Evolutionary conservation across 352 stramenopile species (phyloP).

Genomic region (Globisporangium perplexum): DNA sequence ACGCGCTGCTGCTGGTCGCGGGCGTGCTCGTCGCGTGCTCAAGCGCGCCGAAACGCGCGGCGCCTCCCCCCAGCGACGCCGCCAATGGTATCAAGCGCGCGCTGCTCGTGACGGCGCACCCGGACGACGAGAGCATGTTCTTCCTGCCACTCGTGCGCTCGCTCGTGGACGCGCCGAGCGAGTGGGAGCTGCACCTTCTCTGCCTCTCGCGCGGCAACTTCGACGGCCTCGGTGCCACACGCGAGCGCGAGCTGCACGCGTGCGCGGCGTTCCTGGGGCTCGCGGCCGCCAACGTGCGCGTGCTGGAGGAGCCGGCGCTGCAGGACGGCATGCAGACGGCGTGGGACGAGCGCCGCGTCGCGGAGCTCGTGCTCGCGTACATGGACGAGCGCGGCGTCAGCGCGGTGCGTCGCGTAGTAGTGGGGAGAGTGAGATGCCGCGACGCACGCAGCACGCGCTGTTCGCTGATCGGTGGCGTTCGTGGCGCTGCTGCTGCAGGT

Average conservation of each 20-base stretch:
- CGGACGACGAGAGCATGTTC: conserved; percentile 97
- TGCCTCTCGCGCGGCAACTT: conserved; percentile 92
- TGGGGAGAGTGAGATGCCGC: no score
- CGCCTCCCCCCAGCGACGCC: background rate
- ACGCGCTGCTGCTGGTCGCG: conserved; percentile 55
- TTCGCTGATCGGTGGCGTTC: no score
- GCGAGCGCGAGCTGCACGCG: conserved; percentile 76
- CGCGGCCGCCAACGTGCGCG: conserved; percentile 31
- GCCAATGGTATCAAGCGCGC: conserved; percentile 30
- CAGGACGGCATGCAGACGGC: conserved; percentile 82
- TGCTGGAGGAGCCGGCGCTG: conserved; percentile 76
- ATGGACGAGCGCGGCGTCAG: conserved; percentile 54
- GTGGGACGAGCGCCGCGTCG: conserved; percentile 71
- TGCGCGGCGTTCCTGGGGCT: conserved; percentile 56
- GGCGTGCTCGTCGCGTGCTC: conserved; percentile 25
- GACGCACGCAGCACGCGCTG: background rate
- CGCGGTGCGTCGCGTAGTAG: conserved; percentile 29
- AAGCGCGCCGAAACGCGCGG: conserved; percentile 2
- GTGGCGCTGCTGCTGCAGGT: conserved; percentile 34
- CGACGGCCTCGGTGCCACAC: conserved; percentile 82
- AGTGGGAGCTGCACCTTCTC: conserved; percentile 78
- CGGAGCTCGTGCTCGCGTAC: conserved; percentile 44
- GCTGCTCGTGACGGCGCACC: conserved; percentile 92
- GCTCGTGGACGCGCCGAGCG: conserved; percentile 15
- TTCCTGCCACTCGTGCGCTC: conserved; percentile 89